Evolutionary conservation across 2,329 filamentous ascomycete genomes (phyloP).

Genomic region (Aspergillus puulaauensis): DNA sequence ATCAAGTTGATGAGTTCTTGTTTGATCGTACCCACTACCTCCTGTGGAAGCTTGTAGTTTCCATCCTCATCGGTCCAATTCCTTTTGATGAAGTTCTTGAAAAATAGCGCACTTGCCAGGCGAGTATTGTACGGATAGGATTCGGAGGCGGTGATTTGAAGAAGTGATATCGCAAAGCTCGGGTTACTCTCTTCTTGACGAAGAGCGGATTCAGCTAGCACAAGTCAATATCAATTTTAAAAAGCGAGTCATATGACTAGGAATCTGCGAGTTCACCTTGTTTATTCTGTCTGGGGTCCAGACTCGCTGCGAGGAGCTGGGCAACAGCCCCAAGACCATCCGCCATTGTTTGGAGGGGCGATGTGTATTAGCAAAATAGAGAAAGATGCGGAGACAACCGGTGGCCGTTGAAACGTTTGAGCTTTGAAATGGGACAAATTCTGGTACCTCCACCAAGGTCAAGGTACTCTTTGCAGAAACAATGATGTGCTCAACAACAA

Average conservation of each 20-base stretch:
- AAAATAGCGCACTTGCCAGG: slow-evolving; percentile 84
- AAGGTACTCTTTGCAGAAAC: slow-evolving; percentile 4
- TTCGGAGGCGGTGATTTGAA: slow-evolving; percentile 83
- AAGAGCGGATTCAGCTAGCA: slow-evolving; percentile 75
- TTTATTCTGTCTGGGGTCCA: slow-evolving; percentile 83
- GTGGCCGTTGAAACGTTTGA: neutral
- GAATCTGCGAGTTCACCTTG: slow-evolving; percentile 63
- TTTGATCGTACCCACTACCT: slow-evolving; percentile 90
- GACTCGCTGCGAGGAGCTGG: slow-evolving; percentile 83
- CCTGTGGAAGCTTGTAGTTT: slow-evolving; percentile 78
- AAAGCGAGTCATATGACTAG: neutral
- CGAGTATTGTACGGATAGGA: slow-evolving; percentile 73
- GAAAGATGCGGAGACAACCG: neutral
- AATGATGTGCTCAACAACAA: neutral
- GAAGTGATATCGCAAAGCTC: slow-evolving; percentile 81
- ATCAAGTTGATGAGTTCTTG: slow-evolving; percentile 92
- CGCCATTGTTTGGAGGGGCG: slow-evolving; percentile 52
- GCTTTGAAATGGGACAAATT: slow-evolving; percentile 1
- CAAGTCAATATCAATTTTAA: slow-evolving; percentile 1
- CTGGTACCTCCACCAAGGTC: neutral
- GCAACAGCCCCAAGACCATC: slow-evolving; percentile 65
- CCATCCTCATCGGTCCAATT: slow-evolving; percentile 97
- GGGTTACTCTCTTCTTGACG: slow-evolving; percentile 77
- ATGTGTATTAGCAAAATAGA: slow-evolving; percentile 1
- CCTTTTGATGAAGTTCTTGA: slow-evolving; percentile 96